Evolutionary conservation across 2,329 filamentous ascomycete genomes (phyloP).

Genomic region (Botrytis porri): DNA sequence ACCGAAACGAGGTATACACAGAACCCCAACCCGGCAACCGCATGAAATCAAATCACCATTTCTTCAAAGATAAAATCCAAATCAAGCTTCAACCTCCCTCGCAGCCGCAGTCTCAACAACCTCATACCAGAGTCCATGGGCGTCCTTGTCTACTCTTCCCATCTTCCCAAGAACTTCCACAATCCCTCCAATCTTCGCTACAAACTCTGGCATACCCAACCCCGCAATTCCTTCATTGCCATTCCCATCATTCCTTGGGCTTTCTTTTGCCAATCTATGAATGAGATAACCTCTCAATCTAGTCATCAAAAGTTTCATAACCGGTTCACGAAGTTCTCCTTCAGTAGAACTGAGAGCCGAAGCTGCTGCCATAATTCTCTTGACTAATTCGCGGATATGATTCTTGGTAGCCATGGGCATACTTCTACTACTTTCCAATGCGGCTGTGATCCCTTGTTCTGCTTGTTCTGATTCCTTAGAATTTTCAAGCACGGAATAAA

Average conservation of each 20-base stretch:
- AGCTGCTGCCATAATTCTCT: slow-evolving; percentile 48
- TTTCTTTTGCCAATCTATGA: slow-evolving; percentile 56
- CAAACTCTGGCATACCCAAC: slow-evolving; percentile 71
- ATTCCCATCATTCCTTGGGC: slow-evolving; percentile 62
- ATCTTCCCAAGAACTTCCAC: slow-evolving; percentile 65
- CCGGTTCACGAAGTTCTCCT: slow-evolving; percentile 48
- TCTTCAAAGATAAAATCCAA: background rate
- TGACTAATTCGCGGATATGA: slow-evolving; percentile 57
- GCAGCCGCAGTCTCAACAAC: slow-evolving; percentile 25
- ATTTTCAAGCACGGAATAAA: slow-evolving; percentile 65
- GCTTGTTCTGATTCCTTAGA: slow-evolving; percentile 48
- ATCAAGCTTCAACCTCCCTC: background rate
- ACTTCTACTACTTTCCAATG: slow-evolving; percentile 59
- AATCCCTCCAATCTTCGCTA: slow-evolving; percentile 64
- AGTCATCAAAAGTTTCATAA: slow-evolving; percentile 64
- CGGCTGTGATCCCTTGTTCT: slow-evolving; percentile 59
- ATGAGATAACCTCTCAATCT: slow-evolving; percentile 66
- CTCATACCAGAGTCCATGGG: slow-evolving; percentile 71
- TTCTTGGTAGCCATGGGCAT: slow-evolving; percentile 62
- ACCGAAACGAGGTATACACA: background rate
- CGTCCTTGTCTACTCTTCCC: slow-evolving; percentile 63
- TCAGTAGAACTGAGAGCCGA: slow-evolving; percentile 20
- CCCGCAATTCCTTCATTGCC: slow-evolving; percentile 59
- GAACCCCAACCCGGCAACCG: background rate
- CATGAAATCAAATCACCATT: background rate